Conservation (phyloP, 805 yeast genomes). For the Scheffersomyces coipomensis region DNA sequence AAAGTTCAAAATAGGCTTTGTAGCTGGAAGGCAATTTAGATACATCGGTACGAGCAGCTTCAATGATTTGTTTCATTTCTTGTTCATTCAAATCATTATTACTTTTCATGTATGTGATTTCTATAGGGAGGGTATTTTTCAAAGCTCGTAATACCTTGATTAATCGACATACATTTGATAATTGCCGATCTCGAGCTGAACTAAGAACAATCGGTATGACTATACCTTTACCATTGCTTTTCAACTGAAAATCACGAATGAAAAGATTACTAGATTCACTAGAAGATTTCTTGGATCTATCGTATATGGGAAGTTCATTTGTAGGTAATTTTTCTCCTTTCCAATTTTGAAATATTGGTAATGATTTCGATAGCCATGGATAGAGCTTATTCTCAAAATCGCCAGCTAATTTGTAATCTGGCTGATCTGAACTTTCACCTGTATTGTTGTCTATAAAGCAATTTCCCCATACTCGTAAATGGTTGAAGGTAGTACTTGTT, state of each 20-base stretch:
- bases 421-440: constrained; percentile 9
- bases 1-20: constrained; percentile 2
- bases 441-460: constrained; percentile 14
- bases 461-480: constrained; percentile 24
- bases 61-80: constrained; percentile 11
- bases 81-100: constrained; percentile 8
- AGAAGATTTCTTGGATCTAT: constrained; percentile 10
- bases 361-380: constrained; percentile 30
- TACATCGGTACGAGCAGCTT: constrained; percentile 14
- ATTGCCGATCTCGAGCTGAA: constrained; percentile 9
- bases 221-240: constrained; percentile 27
- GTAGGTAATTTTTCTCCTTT: constrained; percentile 6
- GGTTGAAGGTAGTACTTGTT: constrained; percentile 16
- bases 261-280: no score
- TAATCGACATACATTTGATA: constrained; percentile 17
- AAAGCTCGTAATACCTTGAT: constrained; percentile 23
- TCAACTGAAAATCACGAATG: constrained; percentile 7
- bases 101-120: constrained; percentile 18
- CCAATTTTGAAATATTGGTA: constrained; percentile 21
- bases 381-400: constrained; percentile 14
- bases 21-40: constrained; percentile 11
- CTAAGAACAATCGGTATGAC: constrained; percentile 26
- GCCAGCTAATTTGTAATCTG: background rate
- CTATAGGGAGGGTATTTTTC: constrained; percentile 28
- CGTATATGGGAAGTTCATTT: constrained; percentile 11